A percentile compares a stretch with the other conserved stretches of the same genome.
phyloP scores from a whole-genome alignment of 2,329 filamentous ascomycete genomes.

The Endoconidiophora polonica region DNA sequence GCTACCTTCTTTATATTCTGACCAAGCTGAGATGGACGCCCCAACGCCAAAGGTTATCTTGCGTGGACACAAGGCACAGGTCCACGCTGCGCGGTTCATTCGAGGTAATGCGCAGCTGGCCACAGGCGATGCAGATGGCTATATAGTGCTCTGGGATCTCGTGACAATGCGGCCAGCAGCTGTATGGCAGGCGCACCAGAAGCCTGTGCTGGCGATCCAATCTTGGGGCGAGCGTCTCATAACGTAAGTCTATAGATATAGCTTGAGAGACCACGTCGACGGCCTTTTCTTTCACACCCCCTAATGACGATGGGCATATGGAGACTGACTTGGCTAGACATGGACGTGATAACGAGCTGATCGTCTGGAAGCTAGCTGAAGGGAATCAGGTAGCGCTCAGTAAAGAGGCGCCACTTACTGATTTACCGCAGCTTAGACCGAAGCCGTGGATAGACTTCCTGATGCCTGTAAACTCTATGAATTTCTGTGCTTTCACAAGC shows the following conservation, averaged over 20 bases:
- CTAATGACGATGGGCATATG: not conserved
- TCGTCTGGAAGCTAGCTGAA: conserved; percentile 60
- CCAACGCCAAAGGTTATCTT: conserved; percentile 43
- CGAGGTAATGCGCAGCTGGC: conserved; percentile 58
- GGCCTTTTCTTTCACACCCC: not conserved
- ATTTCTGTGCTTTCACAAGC: conserved; percentile 74
- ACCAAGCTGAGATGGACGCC: not conserved
- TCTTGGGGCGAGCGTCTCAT: conserved; percentile 64
- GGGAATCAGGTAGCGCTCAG: conserved; percentile 48
- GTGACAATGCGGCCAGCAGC: conserved; percentile 63
- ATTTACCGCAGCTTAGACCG: conserved; percentile 24
- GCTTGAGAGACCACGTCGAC: not conserved
- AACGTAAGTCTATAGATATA: conserved; percentile 44
- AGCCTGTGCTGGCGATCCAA: conserved; percentile 56
- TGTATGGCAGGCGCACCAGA: conserved; percentile 75
- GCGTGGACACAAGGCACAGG: conserved; percentile 66
- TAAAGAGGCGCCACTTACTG: conserved; percentile 54
- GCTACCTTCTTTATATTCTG: too few relatives aligned
- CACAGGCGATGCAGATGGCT: conserved; percentile 82
- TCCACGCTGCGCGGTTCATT: conserved; percentile 63
- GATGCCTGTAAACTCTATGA: conserved; percentile 78
- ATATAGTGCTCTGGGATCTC: conserved; percentile 72
- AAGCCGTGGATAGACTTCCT: conserved; percentile 77
- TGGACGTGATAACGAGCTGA: conserved; percentile 72
- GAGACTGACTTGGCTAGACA: conserved; percentile 38